phyloP scores from a whole-genome alignment of 257 asterid species.

The Ocimum tenuiflorum region DNA sequence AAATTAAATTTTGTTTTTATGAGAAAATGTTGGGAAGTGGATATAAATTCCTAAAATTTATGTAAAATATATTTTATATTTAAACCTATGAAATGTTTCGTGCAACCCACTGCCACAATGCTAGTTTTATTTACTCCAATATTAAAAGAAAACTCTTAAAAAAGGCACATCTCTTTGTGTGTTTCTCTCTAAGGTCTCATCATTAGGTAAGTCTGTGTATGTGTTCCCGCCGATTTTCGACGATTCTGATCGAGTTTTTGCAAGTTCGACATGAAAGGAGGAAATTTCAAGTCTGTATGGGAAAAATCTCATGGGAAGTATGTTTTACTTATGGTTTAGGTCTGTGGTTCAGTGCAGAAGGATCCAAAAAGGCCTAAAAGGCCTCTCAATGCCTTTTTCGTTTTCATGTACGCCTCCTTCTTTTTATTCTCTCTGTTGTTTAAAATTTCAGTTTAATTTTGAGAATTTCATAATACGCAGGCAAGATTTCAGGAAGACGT shows the following conservation, averaged over 20 bases:
- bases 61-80: no score
- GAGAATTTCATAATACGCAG: constrained; percentile 10
- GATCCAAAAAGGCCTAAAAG: constrained; percentile 95
- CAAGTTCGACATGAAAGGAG: constrained; percentile 58
- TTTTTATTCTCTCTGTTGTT: neutral
- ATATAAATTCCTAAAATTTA: no score
- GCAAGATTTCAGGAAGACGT: constrained; percentile 76
- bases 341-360: constrained; percentile 45
- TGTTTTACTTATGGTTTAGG: constrained; percentile 27
- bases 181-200: constrained; percentile 23
- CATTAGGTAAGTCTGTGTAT: constrained; percentile 21
- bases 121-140: no score
- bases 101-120: no score
- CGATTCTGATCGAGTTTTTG: constrained; percentile 34
- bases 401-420: constrained; percentile 53
- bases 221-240: constrained; percentile 28
- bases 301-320: constrained; percentile 58
- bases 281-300: constrained; percentile 50
- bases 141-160: no score
- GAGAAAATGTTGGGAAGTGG: no score
- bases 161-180: constrained; percentile 30
- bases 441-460: neutral
- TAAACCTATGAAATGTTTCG: no score
- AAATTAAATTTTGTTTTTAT: no score
- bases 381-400: constrained; percentile 90